phyloP scores from a whole-genome alignment of 2,329 filamentous ascomycete species.

The Penicillium sp. region DNA sequence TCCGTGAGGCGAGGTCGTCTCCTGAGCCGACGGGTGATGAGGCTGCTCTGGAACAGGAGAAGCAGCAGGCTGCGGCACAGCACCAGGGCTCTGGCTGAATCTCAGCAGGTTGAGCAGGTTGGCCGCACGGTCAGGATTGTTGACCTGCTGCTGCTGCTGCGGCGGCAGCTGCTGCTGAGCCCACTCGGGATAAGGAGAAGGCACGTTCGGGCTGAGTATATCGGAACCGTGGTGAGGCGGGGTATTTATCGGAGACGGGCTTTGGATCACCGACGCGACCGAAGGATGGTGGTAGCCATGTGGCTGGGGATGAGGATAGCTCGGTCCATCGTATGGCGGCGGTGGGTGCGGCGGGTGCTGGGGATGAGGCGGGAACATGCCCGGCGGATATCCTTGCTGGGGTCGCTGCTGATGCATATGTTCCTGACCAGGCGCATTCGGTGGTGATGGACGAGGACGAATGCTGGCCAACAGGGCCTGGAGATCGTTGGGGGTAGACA shows the following conservation, averaged over 20 bases:
- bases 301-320: conserved; percentile 36
- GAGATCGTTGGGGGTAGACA: conserved; percentile 52
- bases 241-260: conserved; percentile 57
- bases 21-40: conserved; percentile 33
- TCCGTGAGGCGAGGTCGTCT: conserved; percentile 34
- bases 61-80: conserved; percentile 33
- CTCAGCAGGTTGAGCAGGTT: conserved; percentile 68
- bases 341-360: conserved; percentile 31
- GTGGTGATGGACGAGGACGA: conserved; percentile 44
- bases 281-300: conserved; percentile 59
- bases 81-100: conserved; percentile 58
- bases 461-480: conserved; percentile 53
- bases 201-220: conserved; percentile 61
- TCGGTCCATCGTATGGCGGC: conserved; percentile 37
- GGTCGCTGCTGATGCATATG: conserved; percentile 30
- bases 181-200: conserved; percentile 50
- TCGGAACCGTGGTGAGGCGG: conserved; percentile 62
- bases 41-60: conserved; percentile 30
- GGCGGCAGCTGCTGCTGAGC: conserved; percentile 45
- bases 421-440: conserved; percentile 36
- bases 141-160: conserved; percentile 41
- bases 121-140: conserved; percentile 55
- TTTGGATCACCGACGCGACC: conserved; percentile 63
- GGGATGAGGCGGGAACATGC: conserved; percentile 36
- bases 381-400: conserved; percentile 33